A percentile compares a stretch with the other conserved stretches of the same genome.
Conservation (phyloP, 2,329 filamentous ascomycete species). For the Clarireedia paspali region DNA sequence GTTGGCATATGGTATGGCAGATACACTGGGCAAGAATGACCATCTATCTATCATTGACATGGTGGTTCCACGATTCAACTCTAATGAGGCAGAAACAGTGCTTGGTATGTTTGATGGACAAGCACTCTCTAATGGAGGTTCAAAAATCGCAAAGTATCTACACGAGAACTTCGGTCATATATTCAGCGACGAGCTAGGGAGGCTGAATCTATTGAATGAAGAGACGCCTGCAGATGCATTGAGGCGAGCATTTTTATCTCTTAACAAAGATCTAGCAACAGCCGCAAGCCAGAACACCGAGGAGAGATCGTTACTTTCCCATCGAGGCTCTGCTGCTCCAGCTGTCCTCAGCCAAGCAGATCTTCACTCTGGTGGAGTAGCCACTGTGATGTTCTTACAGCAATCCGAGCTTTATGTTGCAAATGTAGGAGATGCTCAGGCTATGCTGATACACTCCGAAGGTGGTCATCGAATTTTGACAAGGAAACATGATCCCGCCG, state of each 20-base stretch:
- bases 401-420: conserved; percentile 88
- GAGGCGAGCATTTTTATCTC: conserved; percentile 72
- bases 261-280: conserved; percentile 92
- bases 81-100: conserved; percentile 81
- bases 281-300: conserved; percentile 75
- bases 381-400: conserved; percentile 83
- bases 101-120: conserved; percentile 96
- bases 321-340: conserved; percentile 64
- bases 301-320: conserved; percentile 57
- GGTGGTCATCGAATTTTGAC: conserved; percentile 79
- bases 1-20: conserved; percentile 94
- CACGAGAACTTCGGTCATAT: conserved; percentile 91
- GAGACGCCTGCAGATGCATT: conserved; percentile 81
- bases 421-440: conserved; percentile 92
- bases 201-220: conserved; percentile 53
- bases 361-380: conserved; percentile 81
- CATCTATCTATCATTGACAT: conserved; percentile 94
- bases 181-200: conserved; percentile 75
- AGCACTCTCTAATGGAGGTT: conserved; percentile 78
- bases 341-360: conserved; percentile 84
- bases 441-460: conserved; percentile 88
- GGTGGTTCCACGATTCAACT: conserved; percentile 85
- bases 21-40: conserved; percentile 86
- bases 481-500: conserved; percentile 86
- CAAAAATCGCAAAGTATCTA: conserved; percentile 91